Base-by-base conservation (phyloP, 352 stramenopile genomes). In the Pythium grandisporangium region DNA sequence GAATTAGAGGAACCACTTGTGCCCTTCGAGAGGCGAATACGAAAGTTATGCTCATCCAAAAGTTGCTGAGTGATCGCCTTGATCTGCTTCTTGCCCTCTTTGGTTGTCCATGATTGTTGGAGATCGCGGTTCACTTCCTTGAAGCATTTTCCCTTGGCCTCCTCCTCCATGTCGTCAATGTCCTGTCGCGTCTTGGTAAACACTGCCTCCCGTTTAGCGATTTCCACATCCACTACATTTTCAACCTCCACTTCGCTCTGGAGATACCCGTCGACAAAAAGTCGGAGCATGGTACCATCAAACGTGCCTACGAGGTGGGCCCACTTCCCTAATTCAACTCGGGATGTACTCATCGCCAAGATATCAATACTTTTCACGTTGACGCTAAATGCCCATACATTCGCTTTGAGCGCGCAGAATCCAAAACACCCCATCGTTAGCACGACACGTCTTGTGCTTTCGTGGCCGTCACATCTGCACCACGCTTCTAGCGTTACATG, bases 261-360 rank as follows among this genome's bases (percentile, higher is more conserved):
- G 0, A 89, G 42, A 17, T 69, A 70, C 0, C 74, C 68, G 50
- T 96, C 62, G 11, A 96, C 77, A 45, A 81, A 96, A 11, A 96
- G 58, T 11, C 75, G 59, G 27, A 93, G 30, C 24, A 85, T 75
- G 16, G 80, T 93, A 4, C 89, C 87, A 39, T 96, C 86, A 44
- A 84, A 96, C 22, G 80, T 95, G 2, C 73, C 82, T 3, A 87
- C 75, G 11, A 97, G 44, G 54, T 96, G 71, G 20, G 72, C 84
- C 87, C 88, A 96, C 33, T 84, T 69, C 17, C 76, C 50, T 4
- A 80, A 32, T 6, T 75, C 63, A 4, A 93, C 63, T 24, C 59
- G 50, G 4, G 65, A 54, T n/a, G n/a, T n/a, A 4, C 66, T 76
- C 45, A 60, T 69, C 5, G 72, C 69, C 0, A 77, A 42, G 21